Evolutionary conservation across 2,329 filamentous ascomycete species (phyloP).

Genomic region (Diaporthe vaccinii): DNA sequence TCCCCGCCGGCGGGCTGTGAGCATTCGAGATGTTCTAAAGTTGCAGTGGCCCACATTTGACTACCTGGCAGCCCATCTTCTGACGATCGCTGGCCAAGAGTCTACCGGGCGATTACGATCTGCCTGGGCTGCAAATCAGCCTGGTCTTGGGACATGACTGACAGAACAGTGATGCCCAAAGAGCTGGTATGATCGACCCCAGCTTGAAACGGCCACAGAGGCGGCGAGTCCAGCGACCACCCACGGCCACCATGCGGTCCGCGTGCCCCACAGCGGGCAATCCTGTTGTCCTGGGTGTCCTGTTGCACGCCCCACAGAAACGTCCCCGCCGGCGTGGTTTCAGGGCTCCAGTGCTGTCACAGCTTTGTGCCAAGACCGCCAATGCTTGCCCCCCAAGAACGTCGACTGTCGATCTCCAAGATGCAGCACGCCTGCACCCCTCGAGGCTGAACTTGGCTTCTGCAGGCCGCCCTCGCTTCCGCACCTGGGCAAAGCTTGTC

Average conservation of each 20-base stretch:
- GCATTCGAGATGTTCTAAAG: neutral
- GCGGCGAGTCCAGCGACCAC: neutral
- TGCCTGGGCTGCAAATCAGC: conserved; percentile 22
- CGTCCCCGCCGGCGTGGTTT: conserved; percentile 33
- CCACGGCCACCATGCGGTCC: neutral
- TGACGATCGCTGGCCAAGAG: conserved; percentile 17
- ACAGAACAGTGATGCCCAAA: neutral
- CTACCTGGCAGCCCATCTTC: neutral
- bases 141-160: neutral
- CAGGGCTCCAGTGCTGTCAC: conserved; percentile 34
- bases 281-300: neutral
- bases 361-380: conserved; percentile 39
- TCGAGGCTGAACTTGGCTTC: conserved; percentile 16
- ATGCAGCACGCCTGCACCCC: neutral
- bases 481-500: conserved; percentile 25
- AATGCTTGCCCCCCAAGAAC: conserved; percentile 20
- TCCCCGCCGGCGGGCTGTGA: neutral
- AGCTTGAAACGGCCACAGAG: conserved; percentile 21
- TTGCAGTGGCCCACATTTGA: conserved; percentile 12
- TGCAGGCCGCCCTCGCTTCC: conserved; percentile 20
- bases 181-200: conserved; percentile 22
- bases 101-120: conserved; percentile 15
- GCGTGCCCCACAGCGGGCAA: neutral
- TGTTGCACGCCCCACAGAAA: conserved; percentile 23
- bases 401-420: conserved; percentile 20